These are phyloP conservation scores for Coemansia sp. DNA, from an alignment of 192 early-diverging fungal genomes.

Conservation along the genomic window DNA sequence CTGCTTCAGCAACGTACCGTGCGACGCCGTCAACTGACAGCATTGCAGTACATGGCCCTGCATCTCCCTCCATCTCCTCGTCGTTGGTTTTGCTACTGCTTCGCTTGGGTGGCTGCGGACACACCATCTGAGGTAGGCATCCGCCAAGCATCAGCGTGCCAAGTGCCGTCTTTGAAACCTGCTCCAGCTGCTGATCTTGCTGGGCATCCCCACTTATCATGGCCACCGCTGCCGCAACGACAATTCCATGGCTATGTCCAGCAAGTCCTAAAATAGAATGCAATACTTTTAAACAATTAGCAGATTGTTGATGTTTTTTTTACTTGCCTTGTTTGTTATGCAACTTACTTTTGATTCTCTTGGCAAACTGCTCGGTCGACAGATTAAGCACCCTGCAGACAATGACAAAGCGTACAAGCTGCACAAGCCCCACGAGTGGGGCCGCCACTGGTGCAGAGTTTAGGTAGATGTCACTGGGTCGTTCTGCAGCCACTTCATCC, in stretches of 20 bases:
- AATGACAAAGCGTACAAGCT: constrained; percentile 80
- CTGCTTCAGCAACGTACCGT: constrained; percentile 65
- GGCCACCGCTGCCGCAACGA: constrained; percentile 82
- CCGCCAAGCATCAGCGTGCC: constrained; percentile 81
- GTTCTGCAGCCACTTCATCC: constrained; percentile 40
- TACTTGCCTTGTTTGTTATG: background rate
- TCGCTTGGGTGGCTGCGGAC: constrained; percentile 53
- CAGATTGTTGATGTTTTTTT: background rate
- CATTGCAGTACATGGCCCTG: constrained; percentile 69
- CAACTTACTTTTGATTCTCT: constrained; percentile 27
- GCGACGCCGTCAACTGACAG: constrained; percentile 71
- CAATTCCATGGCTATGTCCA: constrained; percentile 88
- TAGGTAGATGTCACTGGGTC: constrained; percentile 65
- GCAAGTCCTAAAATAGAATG: constrained; percentile 62
- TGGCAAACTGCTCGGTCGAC: constrained; percentile 54
- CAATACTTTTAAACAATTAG: background rate
- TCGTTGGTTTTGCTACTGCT: background rate
- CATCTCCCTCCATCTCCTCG: background rate
- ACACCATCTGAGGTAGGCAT: constrained; percentile 71
- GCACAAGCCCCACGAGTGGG: constrained; percentile 83
- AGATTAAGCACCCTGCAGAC: constrained; percentile 60
- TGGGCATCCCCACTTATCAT: constrained; percentile 42
- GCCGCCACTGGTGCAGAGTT: constrained; percentile 70
- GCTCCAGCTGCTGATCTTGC: constrained; percentile 70
- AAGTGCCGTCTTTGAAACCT: constrained; percentile 75